Evolutionary conservation across 176 grass and related monocot species (phyloP), one percentile per base, ranked within the genome.

Genomic region (Oryza coarctata): DNA sequence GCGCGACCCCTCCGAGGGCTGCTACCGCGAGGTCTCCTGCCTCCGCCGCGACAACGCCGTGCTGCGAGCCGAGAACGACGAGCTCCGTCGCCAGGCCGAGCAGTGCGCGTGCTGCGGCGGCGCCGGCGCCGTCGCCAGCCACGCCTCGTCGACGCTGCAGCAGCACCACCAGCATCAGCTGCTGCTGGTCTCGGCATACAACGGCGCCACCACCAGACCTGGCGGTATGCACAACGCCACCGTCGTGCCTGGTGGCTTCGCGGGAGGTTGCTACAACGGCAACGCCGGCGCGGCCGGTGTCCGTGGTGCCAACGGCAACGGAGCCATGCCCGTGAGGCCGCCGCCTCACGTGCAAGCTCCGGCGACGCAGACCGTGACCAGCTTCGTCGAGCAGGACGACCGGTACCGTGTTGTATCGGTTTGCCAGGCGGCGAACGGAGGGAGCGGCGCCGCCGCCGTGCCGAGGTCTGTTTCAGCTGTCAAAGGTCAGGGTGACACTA

Each of bases 1-100:
- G 89, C 84, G 90, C 68, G 92, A 94, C 66, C 80, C 89, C 34
- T 71, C 86, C 63, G 89, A 89, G 55, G 92, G 92, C 0, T 94
- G 92, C 92, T 91, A 91, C 82, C 89, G 87, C 62, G 89, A 94
- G 89, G 76, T 92, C 50, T 38, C 81, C 80, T 64, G 85, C 84
- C 89, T 94, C 49, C 79, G 83, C 31, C 87, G 84, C 23, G 92
- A 94, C 50, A 94, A 91, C 86, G 83, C 87, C 78, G 45, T 67
- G 27, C 86, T 94, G 10, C 79, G 80, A 20, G 87, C 86, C 61
- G 92, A 94, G 67, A 94, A 91, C 80, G 76, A 84, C 87, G 80
- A 86, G n/a, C 89, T 94, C 39, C 71, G 86, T 28, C 73, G 85
- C 76, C 71, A 86, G 55, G 86, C 87, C 18, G 85, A 82, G 47